Conservation (phyloP, 202 grass and related monocot genomes). For the Zizania palustris region DNA sequence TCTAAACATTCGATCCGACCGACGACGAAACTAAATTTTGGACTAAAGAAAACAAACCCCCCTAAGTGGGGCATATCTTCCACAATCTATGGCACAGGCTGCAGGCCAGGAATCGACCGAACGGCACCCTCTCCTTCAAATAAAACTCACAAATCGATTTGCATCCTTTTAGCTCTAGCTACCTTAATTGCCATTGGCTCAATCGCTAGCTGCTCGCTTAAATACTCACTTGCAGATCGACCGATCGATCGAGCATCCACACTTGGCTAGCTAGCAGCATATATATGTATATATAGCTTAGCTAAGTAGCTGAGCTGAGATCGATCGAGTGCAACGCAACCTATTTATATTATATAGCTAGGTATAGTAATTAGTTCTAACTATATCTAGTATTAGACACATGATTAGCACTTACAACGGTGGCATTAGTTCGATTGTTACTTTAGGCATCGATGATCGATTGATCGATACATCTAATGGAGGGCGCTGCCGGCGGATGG, state of each 20-base stretch:
- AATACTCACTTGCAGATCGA: not conserved
- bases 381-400: not conserved
- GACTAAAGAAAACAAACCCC: too few relatives aligned
- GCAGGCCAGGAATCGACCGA: conserved; percentile 6
- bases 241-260: not conserved
- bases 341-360: too few relatives aligned
- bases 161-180: not conserved
- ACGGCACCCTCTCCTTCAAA: not conserved
- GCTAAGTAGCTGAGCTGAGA: not conserved
- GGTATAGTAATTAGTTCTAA: not conserved
- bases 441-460: not conserved
- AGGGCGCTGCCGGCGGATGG: not conserved
- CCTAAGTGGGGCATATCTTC: not conserved
- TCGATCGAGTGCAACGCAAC: not conserved
- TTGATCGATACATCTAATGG: not conserved
- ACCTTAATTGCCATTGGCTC: not conserved
- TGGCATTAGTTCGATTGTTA: not conserved
- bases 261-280: too few relatives aligned
- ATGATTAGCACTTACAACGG: not conserved
- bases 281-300: not conserved
- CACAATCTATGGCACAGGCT: not conserved
- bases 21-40: too few relatives aligned
- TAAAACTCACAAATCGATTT: not conserved
- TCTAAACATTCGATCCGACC: too few relatives aligned
- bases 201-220: not conserved